A percentile compares a stretch with the other conserved stretches of the same genome.
Evolutionary conservation across 2,329 filamentous ascomycete genomes (phyloP).

Genomic region (Botrytis porri): DNA sequence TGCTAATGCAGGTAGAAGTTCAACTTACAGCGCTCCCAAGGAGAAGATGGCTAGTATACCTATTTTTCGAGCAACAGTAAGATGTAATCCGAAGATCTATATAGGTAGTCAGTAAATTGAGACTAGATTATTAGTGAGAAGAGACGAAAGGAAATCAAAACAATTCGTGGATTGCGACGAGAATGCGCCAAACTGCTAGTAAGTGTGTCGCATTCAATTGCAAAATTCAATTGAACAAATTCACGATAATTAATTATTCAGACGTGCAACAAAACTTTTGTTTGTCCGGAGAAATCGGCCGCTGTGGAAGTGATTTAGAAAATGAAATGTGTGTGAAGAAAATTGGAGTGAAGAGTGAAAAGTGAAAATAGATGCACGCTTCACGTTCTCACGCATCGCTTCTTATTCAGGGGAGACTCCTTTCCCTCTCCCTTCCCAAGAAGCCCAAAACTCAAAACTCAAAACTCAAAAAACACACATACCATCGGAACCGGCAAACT

Average conservation of each 20-base stretch:
- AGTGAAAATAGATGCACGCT: not conserved
- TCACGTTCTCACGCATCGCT: not conserved
- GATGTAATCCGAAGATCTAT: constrained; percentile 6
- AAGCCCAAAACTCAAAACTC: too few relatives aligned
- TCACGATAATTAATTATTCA: not conserved
- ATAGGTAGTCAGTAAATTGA: not conserved
- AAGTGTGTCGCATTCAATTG: not conserved
- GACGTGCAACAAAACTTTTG: not conserved
- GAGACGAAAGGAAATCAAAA: not conserved
- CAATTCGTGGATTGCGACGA: not conserved
- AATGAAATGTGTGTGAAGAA: not conserved
- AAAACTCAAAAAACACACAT: too few relatives aligned
- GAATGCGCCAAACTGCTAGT: not conserved
- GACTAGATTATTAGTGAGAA: not conserved
- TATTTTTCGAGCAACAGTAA: constrained; percentile 7
- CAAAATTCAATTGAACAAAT: not conserved
- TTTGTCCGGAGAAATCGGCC: too few relatives aligned
- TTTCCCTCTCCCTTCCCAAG: not conserved
- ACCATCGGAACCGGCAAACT: constrained; percentile 14
- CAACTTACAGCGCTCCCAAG: constrained; percentile 13
- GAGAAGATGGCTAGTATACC: constrained; percentile 17
- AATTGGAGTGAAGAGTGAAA: not conserved
- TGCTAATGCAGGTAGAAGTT: not conserved
- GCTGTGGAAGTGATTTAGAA: not conserved
- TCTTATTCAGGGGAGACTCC: not conserved